These are phyloP conservation scores for Botrytis byssoidea DNA, from an alignment of 2,329 filamentous ascomycete genomes.

Conservation along the genomic window DNA sequence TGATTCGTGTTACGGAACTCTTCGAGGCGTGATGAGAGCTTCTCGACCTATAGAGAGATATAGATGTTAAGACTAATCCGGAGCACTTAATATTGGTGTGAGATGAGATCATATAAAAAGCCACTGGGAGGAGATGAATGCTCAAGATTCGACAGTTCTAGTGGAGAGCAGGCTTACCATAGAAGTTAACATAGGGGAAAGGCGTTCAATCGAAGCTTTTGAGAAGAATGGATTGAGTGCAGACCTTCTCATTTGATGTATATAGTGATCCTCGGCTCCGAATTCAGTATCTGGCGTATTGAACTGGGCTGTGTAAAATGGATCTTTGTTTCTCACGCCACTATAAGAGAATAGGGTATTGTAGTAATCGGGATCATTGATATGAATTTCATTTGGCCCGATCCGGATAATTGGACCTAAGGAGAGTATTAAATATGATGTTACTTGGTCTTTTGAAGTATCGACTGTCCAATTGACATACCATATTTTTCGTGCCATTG, in stretches of 20 bases:
- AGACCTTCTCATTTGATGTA: constrained; percentile 30
- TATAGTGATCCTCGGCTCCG: constrained; percentile 29
- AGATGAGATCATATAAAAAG: neutral
- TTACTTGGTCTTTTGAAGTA: neutral
- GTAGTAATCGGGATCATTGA: constrained; percentile 27
- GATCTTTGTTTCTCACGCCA: constrained; percentile 23
- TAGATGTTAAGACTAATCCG: neutral
- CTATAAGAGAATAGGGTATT: constrained; percentile 27
- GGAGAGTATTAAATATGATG: neutral
- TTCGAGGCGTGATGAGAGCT: constrained; percentile 28
- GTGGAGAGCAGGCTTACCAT: constrained; percentile 17
- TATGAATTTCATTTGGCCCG: constrained; percentile 27
- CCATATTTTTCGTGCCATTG: constrained; percentile 12
- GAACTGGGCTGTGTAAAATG: constrained; percentile 24
- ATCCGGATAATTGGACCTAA: constrained; percentile 29
- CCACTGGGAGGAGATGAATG: neutral
- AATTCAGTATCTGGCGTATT: constrained; percentile 23
- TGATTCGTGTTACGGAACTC: constrained; percentile 24
- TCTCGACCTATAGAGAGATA: constrained; percentile 21
- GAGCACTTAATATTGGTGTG: neutral
- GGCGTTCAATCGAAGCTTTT: constrained; percentile 23
- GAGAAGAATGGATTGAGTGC: constrained; percentile 34
- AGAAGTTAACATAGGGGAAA: constrained; percentile 29
- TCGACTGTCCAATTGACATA: neutral
- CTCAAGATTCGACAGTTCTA: neutral